Evolutionary conservation across 805 yeast genomes (phyloP), one percentile per base, ranked within the genome.

Genomic region (Saccharomycopsis guyanensis): DNA sequence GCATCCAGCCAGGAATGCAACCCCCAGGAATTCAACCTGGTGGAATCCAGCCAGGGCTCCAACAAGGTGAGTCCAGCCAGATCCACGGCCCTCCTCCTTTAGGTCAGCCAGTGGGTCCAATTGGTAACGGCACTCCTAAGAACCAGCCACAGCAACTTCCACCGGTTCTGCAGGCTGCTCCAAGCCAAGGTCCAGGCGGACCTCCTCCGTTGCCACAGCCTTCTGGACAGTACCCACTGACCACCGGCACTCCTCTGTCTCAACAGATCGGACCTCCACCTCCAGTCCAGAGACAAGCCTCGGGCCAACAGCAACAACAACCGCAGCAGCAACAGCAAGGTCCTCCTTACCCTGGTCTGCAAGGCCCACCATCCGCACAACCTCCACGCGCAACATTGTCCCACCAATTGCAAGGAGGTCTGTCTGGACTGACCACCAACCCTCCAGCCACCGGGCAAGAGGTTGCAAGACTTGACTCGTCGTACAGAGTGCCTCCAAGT

Each of bases 401-500:
- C 22, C 47, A 54, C 2, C 51, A 54, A 23, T 55, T 57, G 22
- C 47, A 52, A 16, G 51, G 59, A 29, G 46, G 55, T 25, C 42
- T 55, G 2, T 53, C 56, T 6, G 57, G 56, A n/a, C 25, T 12
- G 19, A 52, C 60, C 13, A 88, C 82, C 29, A 25, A 25, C 29
- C 39, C 44, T 20, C 34, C 40, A 4, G 22, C 29, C 16, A 23
- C 25, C 20, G 36, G n/a, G 8, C 23, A 36, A 18, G 29, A 46
- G 47, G 40, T 27, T 40, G 57, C 40, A 44, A 52, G 31, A 25
- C 51, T 3, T 43, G 55, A n/a, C 38, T 88, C 82, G 61, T 73
- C 75, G 47, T 83, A 84, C 20, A 33, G 37, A 33, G 72, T 68
- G 23, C 72, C 72, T 41, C 62, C 56, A 23, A 54, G 56, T 20